Evolutionary conservation across 2,329 filamentous ascomycete genomes (phyloP).

Genomic region (Clathrospora elynae): DNA sequence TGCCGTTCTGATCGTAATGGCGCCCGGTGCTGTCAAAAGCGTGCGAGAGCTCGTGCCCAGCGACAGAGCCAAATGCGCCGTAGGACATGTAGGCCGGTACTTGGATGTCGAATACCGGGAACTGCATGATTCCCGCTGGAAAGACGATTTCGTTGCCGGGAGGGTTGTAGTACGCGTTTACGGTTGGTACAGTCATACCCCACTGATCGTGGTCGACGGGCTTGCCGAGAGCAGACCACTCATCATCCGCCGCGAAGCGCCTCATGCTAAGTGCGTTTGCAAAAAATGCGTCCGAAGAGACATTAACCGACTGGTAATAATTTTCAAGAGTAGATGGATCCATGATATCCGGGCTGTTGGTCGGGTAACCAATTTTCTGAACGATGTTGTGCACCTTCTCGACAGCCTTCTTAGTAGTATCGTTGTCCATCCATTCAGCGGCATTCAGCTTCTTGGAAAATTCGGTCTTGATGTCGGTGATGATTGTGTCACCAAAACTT

Average conservation of each 20-base stretch:
- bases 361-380: slow-evolving; percentile 72
- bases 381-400: slow-evolving; percentile 70
- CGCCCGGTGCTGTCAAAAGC: slow-evolving; percentile 71
- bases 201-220: slow-evolving; percentile 66
- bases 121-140: slow-evolving; percentile 70
- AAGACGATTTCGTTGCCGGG: slow-evolving; percentile 72
- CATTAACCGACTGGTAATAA: slow-evolving; percentile 62
- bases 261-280: slow-evolving; percentile 60
- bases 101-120: slow-evolving; percentile 66
- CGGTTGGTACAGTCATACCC: slow-evolving; percentile 63
- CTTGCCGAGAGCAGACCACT: slow-evolving; percentile 65
- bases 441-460: slow-evolving; percentile 66
- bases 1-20: slow-evolving; percentile 68
- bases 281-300: slow-evolving; percentile 61
- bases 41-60: slow-evolving; percentile 72
- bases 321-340: slow-evolving; percentile 60
- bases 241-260: slow-evolving; percentile 54
- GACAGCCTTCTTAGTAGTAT: slow-evolving; percentile 64
- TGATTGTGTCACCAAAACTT: slow-evolving; percentile 68
- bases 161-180: slow-evolving; percentile 69
- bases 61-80: slow-evolving; percentile 70
- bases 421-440: slow-evolving; percentile 68
- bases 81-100: slow-evolving; percentile 70
- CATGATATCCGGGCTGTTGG: slow-evolving; percentile 64
- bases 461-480: slow-evolving; percentile 70